phyloP scores from a whole-genome alignment of 805 yeast species.

The Clavispora carvajalis region DNA sequence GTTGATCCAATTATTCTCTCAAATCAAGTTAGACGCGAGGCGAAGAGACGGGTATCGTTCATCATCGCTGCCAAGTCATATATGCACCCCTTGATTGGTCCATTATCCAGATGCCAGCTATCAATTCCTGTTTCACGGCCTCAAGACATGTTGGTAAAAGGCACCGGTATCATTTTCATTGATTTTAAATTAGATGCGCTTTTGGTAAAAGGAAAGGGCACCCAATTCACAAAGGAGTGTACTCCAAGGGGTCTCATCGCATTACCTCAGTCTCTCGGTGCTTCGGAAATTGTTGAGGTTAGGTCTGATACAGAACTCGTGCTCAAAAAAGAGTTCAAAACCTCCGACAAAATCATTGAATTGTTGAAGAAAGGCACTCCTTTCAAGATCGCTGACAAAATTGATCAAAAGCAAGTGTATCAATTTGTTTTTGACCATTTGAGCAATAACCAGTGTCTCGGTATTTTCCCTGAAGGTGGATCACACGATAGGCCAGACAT shows the following conservation, averaged over 20 bases:
- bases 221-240: conserved; percentile 62
- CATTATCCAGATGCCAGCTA: conserved; percentile 67
- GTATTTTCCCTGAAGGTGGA: conserved; percentile 98
- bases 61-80: conserved; percentile 81
- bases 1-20: conserved; percentile 76
- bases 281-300: conserved; percentile 62
- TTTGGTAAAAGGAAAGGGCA: conserved; percentile 57
- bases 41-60: conserved; percentile 69
- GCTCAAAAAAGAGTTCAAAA: conserved; percentile 65
- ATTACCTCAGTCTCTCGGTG: conserved; percentile 73
- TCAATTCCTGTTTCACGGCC: conserved; percentile 91
- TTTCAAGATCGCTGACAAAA: conserved; percentile 72
- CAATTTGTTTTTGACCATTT: conserved; percentile 80
- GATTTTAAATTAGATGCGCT: conserved; percentile 50
- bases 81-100: conserved; percentile 62
- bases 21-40: conserved; percentile 68
- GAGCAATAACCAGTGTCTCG: conserved; percentile 74
- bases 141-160: conserved; percentile 72
- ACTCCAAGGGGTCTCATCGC: conserved; percentile 64
- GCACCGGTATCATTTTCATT: conserved; percentile 59
- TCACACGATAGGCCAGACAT: conserved; percentile 92
- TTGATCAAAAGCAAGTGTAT: conserved; percentile 83
- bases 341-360: conserved; percentile 38
- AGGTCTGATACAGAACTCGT: conserved; percentile 65
- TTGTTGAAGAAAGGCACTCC: conserved; percentile 47